These are phyloP conservation scores for Salix brachista DNA, from an alignment of 345 rosid genomes.

Conservation along the genomic window DNA sequence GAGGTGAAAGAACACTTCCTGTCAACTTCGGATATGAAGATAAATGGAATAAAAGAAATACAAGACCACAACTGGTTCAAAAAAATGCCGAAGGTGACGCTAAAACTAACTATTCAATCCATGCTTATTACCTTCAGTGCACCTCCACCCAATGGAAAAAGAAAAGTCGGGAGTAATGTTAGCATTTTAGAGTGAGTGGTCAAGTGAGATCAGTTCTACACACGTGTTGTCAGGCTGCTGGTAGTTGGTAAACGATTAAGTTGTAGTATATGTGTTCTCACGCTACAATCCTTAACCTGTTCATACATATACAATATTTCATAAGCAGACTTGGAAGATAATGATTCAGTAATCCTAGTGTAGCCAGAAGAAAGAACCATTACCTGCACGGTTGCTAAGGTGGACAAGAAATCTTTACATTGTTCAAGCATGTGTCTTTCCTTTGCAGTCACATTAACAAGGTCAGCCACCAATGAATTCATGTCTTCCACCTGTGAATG, in stretches of 20 bases:
- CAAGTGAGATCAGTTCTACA: constrained; percentile 68
- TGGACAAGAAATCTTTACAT: constrained; percentile 65
- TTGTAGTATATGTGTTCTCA: constrained; percentile 84
- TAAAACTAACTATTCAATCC: constrained; percentile 26
- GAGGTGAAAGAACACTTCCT: constrained; percentile 17
- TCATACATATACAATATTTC: neutral
- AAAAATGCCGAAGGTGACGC: constrained; percentile 31
- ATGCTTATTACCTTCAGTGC: constrained; percentile 34
- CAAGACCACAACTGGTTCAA: constrained; percentile 23
- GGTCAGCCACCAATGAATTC: constrained; percentile 59
- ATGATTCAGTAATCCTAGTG: neutral
- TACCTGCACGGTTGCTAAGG: constrained; percentile 80
- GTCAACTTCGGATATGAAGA: constrained; percentile 20
- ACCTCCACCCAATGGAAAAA: constrained; percentile 35
- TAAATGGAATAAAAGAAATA: constrained; percentile 2
- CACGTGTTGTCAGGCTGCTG: constrained; percentile 60
- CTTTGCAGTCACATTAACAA: constrained; percentile 55
- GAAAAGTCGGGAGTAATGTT: constrained; percentile 45
- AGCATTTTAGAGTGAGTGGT: constrained; percentile 58
- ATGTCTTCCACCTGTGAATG: constrained; percentile 68
- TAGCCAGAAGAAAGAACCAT: neutral
- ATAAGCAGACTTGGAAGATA: constrained; percentile 10
- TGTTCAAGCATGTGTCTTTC: constrained; percentile 61
- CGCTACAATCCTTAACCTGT: constrained; percentile 82
- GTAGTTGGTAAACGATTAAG: constrained; percentile 44